These are phyloP conservation scores for Comarum palustre DNA, from an alignment of 306 rosid species.

Conservation along the genomic window DNA sequence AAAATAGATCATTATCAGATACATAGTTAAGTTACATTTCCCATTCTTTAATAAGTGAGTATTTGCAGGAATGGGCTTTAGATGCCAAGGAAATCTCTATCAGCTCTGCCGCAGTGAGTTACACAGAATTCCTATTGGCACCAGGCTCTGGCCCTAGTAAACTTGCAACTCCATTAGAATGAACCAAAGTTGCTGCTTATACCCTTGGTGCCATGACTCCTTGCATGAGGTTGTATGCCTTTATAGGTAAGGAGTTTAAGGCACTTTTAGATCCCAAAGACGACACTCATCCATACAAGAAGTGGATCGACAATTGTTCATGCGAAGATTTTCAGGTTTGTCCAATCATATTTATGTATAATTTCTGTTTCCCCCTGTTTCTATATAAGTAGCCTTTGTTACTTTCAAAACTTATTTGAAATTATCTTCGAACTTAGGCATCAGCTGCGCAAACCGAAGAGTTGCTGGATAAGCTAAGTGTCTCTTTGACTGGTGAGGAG, in stretches of 20 bases:
- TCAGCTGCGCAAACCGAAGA: conserved; percentile 84
- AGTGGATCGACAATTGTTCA: conserved; percentile 83
- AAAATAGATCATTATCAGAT: neutral
- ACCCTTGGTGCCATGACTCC: conserved; percentile 95
- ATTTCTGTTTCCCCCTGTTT: conserved; percentile 25
- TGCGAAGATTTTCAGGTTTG: conserved; percentile 83
- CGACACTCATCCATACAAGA: conserved; percentile 66
- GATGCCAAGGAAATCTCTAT: conserved; percentile 52
- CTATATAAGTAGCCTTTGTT: conserved; percentile 33
- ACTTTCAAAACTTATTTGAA: conserved; percentile 37
- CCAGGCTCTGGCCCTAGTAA: conserved; percentile 93
- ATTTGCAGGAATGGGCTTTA: conserved; percentile 76
- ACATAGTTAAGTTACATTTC: conserved; percentile 12
- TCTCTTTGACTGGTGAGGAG: conserved; percentile 98
- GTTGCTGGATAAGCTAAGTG: conserved; percentile 86
- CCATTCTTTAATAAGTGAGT: conserved; percentile 25
- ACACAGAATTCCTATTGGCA: conserved; percentile 85
- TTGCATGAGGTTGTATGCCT: conserved; percentile 94
- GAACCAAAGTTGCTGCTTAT: conserved; percentile 94
- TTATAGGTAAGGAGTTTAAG: conserved; percentile 69
- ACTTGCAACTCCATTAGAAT: conserved; percentile 98
- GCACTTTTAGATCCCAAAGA: conserved; percentile 39
- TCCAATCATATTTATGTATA: conserved; percentile 23
- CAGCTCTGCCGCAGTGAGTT: conserved; percentile 74
- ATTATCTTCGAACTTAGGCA: conserved; percentile 72